A percentile compares a stretch with the other conserved stretches of the same genome.
phyloP scores from a whole-genome alignment of 2,329 filamentous ascomycete genomes.

The Cordyceps farinosa region DNA sequence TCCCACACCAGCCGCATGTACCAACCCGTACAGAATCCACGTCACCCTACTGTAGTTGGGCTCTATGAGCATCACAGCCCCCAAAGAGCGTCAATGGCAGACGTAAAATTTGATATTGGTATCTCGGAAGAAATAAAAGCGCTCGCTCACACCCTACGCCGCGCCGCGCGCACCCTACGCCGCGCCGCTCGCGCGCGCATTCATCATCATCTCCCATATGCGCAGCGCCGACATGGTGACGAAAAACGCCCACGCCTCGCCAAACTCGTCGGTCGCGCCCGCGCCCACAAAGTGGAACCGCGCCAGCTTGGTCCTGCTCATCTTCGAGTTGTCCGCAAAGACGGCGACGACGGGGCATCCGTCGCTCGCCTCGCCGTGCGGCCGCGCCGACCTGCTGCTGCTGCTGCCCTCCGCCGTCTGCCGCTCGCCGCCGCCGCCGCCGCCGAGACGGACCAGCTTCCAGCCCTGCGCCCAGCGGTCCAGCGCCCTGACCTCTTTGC shows the following conservation, averaged over 20 bases:
- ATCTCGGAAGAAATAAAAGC: no score
- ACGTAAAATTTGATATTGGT: no score
- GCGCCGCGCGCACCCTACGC: no score
- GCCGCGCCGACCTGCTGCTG: not conserved
- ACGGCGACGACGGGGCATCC: constrained; percentile 41
- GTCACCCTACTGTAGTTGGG: no score
- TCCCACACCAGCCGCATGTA: no score
- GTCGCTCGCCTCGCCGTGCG: constrained; percentile 28
- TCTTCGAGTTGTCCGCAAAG: constrained; percentile 24
- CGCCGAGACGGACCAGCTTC: constrained; percentile 31
- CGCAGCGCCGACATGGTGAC: constrained; percentile 28
- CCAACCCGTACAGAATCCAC: no score
- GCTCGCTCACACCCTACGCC: no score
- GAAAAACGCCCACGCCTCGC: constrained; percentile 42
- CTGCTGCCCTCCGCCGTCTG: not conserved
- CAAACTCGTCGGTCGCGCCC: constrained; percentile 36
- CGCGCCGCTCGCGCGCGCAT: not conserved
- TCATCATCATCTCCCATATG: constrained; percentile 15
- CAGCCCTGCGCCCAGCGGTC: constrained; percentile 28
- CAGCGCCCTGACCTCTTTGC: constrained; percentile 16
- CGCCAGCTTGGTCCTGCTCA: constrained; percentile 27
- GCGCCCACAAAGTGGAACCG: constrained; percentile 40
- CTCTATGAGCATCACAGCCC: no score
- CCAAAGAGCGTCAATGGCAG: no score
- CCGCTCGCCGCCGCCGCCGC: not conserved